Percentiles rank a stretch among this genome's conserved stretches.
phyloP scores from a whole-genome alignment of 352 stramenopile species.

The Phytopythium montanum region DNA sequence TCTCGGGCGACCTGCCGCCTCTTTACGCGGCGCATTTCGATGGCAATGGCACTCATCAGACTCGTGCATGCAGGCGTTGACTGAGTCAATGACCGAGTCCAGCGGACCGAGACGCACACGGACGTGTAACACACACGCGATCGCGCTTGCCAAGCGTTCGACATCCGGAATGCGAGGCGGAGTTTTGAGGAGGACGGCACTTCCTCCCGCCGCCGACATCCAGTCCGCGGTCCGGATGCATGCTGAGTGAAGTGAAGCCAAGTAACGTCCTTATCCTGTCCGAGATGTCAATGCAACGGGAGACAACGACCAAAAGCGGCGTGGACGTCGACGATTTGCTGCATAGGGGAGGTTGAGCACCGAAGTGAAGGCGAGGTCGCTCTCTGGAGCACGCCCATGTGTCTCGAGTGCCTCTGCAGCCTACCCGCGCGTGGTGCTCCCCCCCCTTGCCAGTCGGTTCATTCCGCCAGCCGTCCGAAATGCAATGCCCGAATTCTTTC shows the following conservation, averaged over 20 bases:
- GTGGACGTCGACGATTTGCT: not conserved
- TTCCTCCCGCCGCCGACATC: not conserved
- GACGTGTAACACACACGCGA: not conserved
- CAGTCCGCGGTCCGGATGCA: not conserved
- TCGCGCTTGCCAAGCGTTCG: not conserved
- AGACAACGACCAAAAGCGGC: too few relatives aligned
- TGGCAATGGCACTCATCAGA: not conserved
- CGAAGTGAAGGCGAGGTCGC: not conserved
- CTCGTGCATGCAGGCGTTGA: too few relatives aligned
- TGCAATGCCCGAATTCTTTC: not conserved
- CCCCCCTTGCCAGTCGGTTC: not conserved
- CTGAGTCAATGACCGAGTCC: too few relatives aligned
- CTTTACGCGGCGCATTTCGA: not conserved
- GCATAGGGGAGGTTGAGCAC: not conserved
- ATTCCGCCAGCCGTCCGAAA: not conserved
- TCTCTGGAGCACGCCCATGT: not conserved
- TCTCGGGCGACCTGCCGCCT: not conserved
- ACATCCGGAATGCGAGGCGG: not conserved
- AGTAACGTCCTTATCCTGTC: not conserved
- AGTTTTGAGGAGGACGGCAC: not conserved
- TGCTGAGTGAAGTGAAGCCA: not conserved
- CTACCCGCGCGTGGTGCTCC: not conserved
- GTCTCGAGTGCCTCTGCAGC: not conserved
- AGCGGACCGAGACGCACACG: not conserved
- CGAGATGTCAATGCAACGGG: too few relatives aligned